These are phyloP conservation scores for Rhizopogon vesiculosus DNA, from an alignment of 768 basidiomycete species.

Conservation along the genomic window DNA sequence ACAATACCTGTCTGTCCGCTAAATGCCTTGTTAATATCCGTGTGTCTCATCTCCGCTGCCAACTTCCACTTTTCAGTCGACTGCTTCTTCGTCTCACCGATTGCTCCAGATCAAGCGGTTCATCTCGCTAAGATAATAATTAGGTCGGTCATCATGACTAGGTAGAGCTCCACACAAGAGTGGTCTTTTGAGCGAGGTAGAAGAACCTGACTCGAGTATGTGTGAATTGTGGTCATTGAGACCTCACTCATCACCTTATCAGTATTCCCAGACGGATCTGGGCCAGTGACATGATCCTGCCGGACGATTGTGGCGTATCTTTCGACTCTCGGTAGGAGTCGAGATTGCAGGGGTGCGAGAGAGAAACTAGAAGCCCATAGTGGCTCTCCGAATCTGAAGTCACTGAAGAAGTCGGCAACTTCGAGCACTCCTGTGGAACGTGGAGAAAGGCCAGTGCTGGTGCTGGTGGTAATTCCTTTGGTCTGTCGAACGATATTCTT, in stretches of 20 bases:
- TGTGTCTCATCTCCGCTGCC: not conserved
- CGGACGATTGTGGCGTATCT: not conserved
- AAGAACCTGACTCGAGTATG: not conserved
- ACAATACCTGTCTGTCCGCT: not conserved
- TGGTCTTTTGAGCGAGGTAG: not conserved
- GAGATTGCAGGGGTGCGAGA: no score
- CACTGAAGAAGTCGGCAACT: no score
- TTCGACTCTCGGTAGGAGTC: no score
- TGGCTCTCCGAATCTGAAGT: no score
- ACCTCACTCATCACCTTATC: not conserved
- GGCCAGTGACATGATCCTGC: not conserved
- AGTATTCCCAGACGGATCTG: not conserved
- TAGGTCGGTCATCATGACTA: not conserved
- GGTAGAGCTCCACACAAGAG: not conserved
- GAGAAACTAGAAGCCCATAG: no score
- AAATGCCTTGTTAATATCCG: not conserved
- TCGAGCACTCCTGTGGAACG: not conserved
- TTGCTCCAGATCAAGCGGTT: not conserved
- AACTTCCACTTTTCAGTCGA: not conserved
- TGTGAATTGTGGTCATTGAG: not conserved
- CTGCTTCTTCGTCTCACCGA: not conserved
- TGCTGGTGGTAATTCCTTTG: not conserved
- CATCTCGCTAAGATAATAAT: not conserved
- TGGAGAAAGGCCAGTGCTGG: no score
- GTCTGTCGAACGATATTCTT: not conserved